These are phyloP conservation scores for Physcomitrellopsis africana DNA, from an alignment of 225 moss, liverwort and hornwort species.

Conservation along the genomic window DNA sequence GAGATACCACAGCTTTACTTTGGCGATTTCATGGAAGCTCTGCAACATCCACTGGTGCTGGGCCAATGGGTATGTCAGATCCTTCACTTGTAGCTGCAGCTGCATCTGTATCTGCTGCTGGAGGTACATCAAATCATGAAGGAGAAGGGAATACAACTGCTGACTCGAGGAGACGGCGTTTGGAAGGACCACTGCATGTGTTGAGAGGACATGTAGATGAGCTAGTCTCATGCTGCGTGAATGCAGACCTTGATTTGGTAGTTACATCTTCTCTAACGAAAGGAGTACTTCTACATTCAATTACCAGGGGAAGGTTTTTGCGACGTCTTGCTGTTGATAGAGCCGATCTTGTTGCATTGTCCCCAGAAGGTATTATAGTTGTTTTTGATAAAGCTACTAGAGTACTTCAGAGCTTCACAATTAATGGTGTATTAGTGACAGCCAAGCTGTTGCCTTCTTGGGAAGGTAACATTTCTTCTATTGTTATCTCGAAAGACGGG, in stretches of 20 bases:
- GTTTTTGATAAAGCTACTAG: constrained; percentile 72
- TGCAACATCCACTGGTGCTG: constrained; percentile 46
- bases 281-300: constrained; percentile 86
- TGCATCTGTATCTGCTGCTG: constrained; percentile 66
- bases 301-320: constrained; percentile 77
- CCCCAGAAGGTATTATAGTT: constrained; percentile 77
- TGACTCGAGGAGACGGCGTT: constrained; percentile 68
- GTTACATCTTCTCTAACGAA: constrained; percentile 65
- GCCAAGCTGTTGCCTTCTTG: constrained; percentile 66
- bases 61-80: constrained; percentile 67
- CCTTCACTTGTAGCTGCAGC: constrained; percentile 67
- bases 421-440: constrained; percentile 70
- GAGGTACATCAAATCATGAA: constrained; percentile 49
- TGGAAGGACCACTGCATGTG: constrained; percentile 89
- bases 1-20: constrained; percentile 78
- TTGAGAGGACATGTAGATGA: constrained; percentile 86
- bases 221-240: constrained; percentile 72
- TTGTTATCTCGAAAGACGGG: constrained; percentile 77
- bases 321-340: constrained; percentile 65
- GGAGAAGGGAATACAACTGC: constrained; percentile 43
- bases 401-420: constrained; percentile 71
- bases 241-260: constrained; percentile 92
- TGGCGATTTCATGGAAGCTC: constrained; percentile 84
- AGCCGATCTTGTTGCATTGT: constrained; percentile 76
- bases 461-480: constrained; percentile 78